These are phyloP conservation scores for Neoscytalidium dimidiatum DNA, from an alignment of 2,329 filamentous ascomycete species.

Conservation along the genomic window DNA sequence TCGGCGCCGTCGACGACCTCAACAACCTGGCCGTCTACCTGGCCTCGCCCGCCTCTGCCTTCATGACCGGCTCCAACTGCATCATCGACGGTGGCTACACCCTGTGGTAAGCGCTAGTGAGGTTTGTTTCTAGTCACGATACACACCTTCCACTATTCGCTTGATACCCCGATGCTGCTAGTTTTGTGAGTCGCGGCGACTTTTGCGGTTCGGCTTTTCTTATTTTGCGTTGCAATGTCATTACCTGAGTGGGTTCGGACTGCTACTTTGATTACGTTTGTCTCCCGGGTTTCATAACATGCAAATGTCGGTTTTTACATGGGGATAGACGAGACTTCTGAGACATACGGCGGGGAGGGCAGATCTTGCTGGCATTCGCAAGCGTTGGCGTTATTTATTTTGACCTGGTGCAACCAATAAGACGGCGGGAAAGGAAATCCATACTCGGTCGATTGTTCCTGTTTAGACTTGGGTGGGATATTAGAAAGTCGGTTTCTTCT, in stretches of 20 bases:
- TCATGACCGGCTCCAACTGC: constrained; percentile 78
- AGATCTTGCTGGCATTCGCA: not conserved
- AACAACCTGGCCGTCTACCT: constrained; percentile 78
- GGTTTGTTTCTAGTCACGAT: not conserved
- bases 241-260: not conserved
- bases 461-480: constrained; percentile 5
- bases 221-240: not conserved
- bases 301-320: not conserved
- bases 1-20: constrained; percentile 73
- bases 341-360: not conserved
- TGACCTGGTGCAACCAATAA: not conserved
- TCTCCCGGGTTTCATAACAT: not conserved
- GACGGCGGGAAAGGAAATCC: not conserved
- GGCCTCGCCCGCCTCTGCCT: constrained; percentile 69
- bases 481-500: not conserved
- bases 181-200: not conserved
- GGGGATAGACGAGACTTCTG: not conserved
- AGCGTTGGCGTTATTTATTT: constrained; percentile 11
- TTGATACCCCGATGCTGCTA: constrained; percentile 2
- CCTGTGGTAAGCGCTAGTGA: constrained; percentile 24
- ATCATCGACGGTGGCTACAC: constrained; percentile 57
- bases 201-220: not conserved
- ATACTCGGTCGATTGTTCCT: constrained; percentile 4
- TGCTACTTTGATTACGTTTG: not conserved
- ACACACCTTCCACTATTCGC: not conserved